Conservation (phyloP, 106 monocot genomes). For the Dendrobium huoshanense region DNA sequence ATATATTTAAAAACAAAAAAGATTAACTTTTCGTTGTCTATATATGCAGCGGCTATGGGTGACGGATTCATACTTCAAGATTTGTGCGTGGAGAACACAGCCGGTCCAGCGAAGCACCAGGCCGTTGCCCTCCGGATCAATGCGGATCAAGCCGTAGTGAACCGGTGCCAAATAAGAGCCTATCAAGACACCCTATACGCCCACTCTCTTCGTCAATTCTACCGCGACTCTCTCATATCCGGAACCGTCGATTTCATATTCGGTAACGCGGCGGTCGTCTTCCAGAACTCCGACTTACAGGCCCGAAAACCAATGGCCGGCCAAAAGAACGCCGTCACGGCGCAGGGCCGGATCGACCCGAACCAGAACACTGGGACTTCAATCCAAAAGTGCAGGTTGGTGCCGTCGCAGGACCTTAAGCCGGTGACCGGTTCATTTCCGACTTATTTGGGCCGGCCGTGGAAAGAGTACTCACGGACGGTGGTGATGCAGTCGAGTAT, state of each 20-base stretch:
- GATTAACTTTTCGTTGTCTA: background rate
- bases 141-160: constrained; percentile 23
- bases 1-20: too few relatives aligned
- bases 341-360: constrained; percentile 32
- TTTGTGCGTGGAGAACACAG: constrained; percentile 54
- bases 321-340: constrained; percentile 29
- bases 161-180: constrained; percentile 23
- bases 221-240: constrained; percentile 25
- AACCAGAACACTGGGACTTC: constrained; percentile 45
- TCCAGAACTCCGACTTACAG: constrained; percentile 30
- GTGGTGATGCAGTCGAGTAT: constrained; percentile 36
- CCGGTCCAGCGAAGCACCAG: constrained; percentile 59
- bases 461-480: constrained; percentile 45
- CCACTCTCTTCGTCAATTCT: constrained; percentile 34
- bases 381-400: constrained; percentile 21
- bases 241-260: constrained; percentile 46
- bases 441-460: constrained; percentile 38
- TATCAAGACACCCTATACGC: constrained; percentile 48
- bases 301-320: constrained; percentile 22
- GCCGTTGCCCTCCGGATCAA: constrained; percentile 51
- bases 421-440: constrained; percentile 8
- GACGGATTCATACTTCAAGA: constrained; percentile 35
- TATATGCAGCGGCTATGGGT: constrained; percentile 23
- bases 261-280: constrained; percentile 34
- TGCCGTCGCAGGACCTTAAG: constrained; percentile 17